These are phyloP conservation scores for Candida ficus DNA, from an alignment of 805 yeast genomes.

Conservation along the genomic window DNA sequence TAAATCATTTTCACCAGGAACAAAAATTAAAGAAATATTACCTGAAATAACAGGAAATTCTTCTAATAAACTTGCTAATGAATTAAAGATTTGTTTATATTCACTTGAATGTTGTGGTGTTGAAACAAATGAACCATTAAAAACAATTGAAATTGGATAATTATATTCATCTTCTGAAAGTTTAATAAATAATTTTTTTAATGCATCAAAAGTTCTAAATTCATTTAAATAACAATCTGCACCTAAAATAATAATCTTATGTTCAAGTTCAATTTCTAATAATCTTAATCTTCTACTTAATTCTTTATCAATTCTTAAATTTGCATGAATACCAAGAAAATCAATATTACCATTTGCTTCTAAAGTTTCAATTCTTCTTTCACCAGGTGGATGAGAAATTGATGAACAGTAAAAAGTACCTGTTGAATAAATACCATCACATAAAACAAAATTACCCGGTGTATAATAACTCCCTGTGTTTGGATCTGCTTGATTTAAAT, in stretches of 20 bases:
- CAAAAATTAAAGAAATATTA: constrained; percentile 55
- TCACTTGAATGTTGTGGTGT: constrained; percentile 54
- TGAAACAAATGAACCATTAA: constrained; percentile 78
- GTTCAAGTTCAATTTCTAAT: constrained; percentile 55
- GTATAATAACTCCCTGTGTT: constrained; percentile 60
- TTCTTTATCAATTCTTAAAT: constrained; percentile 55
- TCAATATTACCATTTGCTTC: constrained; percentile 79
- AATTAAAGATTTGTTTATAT: constrained; percentile 68
- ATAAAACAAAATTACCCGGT: constrained; percentile 73
- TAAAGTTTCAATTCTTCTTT: constrained; percentile 56
- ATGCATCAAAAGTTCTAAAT: constrained; percentile 49
- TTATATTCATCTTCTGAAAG: constrained; percentile 46
- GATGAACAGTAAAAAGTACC: constrained; percentile 67
- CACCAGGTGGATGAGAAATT: constrained; percentile 86
- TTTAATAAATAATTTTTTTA: constrained; percentile 54
- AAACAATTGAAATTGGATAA: constrained; percentile 62
- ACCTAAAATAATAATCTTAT: constrained; percentile 68
- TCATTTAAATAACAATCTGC: constrained; percentile 67
- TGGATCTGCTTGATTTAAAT: constrained; percentile 55
- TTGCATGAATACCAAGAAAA: constrained; percentile 47
- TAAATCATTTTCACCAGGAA: constrained; percentile 92
- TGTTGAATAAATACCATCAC: constrained; percentile 79
- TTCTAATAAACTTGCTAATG: constrained; percentile 60
- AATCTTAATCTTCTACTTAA: constrained; percentile 49
- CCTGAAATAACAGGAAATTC: constrained; percentile 49